Conservation (phyloP, 129 eudicot genomes). For the Saussurea involucrata region DNA sequence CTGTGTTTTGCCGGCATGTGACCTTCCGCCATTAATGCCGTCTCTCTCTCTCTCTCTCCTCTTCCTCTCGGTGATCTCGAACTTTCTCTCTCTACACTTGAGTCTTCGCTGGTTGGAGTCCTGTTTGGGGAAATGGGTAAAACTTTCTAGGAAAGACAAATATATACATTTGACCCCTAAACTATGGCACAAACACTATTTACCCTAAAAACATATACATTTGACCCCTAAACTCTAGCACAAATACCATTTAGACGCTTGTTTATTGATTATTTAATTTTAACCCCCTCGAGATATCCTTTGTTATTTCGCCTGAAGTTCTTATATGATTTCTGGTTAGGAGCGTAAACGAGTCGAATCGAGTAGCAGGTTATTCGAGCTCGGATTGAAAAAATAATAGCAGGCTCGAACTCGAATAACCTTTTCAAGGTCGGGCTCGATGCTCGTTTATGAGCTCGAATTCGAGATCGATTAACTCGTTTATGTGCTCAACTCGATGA, state of each 20-base stretch:
- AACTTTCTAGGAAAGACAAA: conserved; percentile 26
- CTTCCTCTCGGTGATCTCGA: conserved; percentile 18
- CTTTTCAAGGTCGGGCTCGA: too few relatives aligned
- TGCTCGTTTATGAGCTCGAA: too few relatives aligned
- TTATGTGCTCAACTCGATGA: too few relatives aligned
- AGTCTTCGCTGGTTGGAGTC: conserved; percentile 29
- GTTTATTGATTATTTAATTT: background rate
- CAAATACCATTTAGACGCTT: background rate
- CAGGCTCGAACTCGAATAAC: too few relatives aligned
- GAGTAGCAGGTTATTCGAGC: too few relatives aligned
- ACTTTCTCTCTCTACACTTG: conserved; percentile 33
- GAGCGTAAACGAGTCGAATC: too few relatives aligned
- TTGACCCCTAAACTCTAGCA: background rate
- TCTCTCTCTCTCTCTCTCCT: conserved; percentile 4
- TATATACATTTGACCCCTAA: conserved; percentile 16
- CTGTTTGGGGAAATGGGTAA: conserved; percentile 35
- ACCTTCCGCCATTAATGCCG: conserved; percentile 73
- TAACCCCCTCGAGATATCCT: background rate
- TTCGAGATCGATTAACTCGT: too few relatives aligned
- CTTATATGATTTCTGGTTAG: background rate
- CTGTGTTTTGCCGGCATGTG: conserved; percentile 32
- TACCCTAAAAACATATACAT: background rate
- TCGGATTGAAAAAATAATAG: too few relatives aligned
- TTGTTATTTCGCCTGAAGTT: background rate
- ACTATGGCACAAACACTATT: background rate